Evolutionary conservation across 2,329 filamentous ascomycete species (phyloP).

Genomic region (Xylaria digitata): DNA sequence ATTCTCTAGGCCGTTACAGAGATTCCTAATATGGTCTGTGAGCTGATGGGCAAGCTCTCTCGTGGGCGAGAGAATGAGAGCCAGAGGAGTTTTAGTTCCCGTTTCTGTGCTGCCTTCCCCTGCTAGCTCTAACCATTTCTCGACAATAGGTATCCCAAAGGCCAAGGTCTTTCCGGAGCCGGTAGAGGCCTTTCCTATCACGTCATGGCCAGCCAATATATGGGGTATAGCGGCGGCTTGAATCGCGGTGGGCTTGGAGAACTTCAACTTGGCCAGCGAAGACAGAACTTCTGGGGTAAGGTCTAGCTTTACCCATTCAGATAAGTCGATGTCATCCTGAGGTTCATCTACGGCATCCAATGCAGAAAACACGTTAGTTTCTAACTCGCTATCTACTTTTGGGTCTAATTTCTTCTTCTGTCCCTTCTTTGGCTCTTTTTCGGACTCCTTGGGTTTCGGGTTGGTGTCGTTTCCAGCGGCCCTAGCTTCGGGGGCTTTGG

Average conservation of each 20-base stretch:
- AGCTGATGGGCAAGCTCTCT: conserved; percentile 94
- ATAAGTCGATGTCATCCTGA: conserved; percentile 75
- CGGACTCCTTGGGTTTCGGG: conserved; percentile 42
- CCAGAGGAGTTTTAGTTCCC: conserved; percentile 66
- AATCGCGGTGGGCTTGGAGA: conserved; percentile 83
- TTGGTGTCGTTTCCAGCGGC: conserved; percentile 38
- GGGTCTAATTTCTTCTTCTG: conserved; percentile 48
- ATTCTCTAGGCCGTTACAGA: conserved; percentile 72
- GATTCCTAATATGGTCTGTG: conserved; percentile 79
- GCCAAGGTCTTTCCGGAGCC: conserved; percentile 97
- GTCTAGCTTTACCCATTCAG: conserved; percentile 80
- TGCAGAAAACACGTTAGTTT: conserved; percentile 65
- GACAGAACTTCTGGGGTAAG: conserved; percentile 78
- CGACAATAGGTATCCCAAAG: conserved; percentile 92
- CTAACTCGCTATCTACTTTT: conserved; percentile 55
- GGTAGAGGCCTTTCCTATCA: conserved; percentile 95
- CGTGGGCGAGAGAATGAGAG: conserved; percentile 89
- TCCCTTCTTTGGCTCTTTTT: conserved; percentile 42
- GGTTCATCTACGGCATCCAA: conserved; percentile 65
- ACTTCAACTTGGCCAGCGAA: conserved; percentile 82
- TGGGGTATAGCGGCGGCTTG: conserved; percentile 84
- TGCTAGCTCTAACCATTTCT: conserved; percentile 73
- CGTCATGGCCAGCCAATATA: conserved; percentile 84
- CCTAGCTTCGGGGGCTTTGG: conserved; percentile 33
- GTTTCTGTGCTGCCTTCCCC: conserved; percentile 51